These are phyloP conservation scores for Fomitopsis serialis DNA, from an alignment of 768 basidiomycete genomes.

Conservation along the genomic window DNA sequence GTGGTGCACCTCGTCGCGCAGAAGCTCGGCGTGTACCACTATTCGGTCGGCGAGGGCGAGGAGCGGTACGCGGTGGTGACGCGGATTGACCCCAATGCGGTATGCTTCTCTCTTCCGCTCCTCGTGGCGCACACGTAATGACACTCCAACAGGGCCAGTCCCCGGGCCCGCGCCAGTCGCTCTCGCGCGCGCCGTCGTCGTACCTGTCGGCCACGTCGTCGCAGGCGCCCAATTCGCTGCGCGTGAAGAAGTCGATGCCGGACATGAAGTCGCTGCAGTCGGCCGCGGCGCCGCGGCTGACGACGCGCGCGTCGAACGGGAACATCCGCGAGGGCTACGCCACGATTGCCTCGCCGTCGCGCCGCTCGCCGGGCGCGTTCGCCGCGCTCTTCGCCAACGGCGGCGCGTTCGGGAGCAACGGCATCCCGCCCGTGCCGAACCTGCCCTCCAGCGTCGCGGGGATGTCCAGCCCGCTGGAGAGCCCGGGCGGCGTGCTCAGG, in stretches of 20 bases:
- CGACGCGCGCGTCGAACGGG: slow-evolving; percentile 78
- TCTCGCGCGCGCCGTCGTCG: slow-evolving; percentile 78
- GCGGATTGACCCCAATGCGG: slow-evolving; percentile 79
- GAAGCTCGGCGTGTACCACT: slow-evolving; percentile 93
- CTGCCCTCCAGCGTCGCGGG: slow-evolving; percentile 55
- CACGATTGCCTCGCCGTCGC: slow-evolving; percentile 78
- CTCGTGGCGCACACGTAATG: background rate
- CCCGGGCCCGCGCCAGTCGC: slow-evolving; percentile 55
- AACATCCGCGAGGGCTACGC: slow-evolving; percentile 86
- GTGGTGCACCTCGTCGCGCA: slow-evolving; percentile 96
- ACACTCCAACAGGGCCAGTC: slow-evolving; percentile 32
- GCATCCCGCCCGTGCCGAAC: slow-evolving; percentile 74
- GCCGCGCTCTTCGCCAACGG: slow-evolving; percentile 57
- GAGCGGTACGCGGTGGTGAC: slow-evolving; percentile 93
- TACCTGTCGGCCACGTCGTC: slow-evolving; percentile 58
- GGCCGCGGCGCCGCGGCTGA: slow-evolving; percentile 65
- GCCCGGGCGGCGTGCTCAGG: slow-evolving; percentile 56
- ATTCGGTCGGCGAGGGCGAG: slow-evolving; percentile 88
- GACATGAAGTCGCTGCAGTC: slow-evolving; percentile 87
- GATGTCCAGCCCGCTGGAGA: slow-evolving; percentile 40
- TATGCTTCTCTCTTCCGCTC: slow-evolving; percentile 29
- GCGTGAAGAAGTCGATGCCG: slow-evolving; percentile 98
- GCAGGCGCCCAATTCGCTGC: slow-evolving; percentile 49
- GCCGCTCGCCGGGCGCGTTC: slow-evolving; percentile 69
- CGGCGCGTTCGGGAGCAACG: slow-evolving; percentile 34